Evolutionary conservation across 139 green algal species (phyloP), one percentile per base, ranked within the genome.

Genomic region (Chlorella ohadii): DNA sequence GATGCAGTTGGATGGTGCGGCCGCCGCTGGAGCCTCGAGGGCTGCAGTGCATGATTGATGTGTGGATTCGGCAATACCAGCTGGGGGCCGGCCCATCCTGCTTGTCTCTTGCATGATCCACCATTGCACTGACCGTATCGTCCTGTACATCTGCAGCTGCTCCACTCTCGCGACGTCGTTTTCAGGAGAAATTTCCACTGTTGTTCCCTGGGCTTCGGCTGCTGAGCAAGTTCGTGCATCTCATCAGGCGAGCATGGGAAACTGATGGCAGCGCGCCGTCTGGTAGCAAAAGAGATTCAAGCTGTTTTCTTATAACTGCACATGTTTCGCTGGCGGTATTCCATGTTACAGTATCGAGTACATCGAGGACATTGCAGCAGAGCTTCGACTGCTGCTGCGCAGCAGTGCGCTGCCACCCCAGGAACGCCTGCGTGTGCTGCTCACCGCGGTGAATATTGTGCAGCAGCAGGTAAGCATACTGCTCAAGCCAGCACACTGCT

Each of bases 351-450:
- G 88, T 33, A 87, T 98, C 31, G 93, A 96, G 41, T 98, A 96
- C 90, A 94, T 96, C 83, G 89, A 87, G 22, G 93, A 96, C 78
- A 77, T 96, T 20, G 84, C 94, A 70, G 81, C 81, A 22, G 87
- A 92, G 33, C 81, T 92, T 55, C 71, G 87, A 64, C 78, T 92
- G 83, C 84, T 97, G 44, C 81, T 94, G 56, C 72, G 74, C 2
- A 38, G 72, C 39, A 79, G 81, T 44, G 81, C 77, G 0, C 84
- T 97, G 73, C 93, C 94, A 1, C 77, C 94, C 12, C 44, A 79
- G n/a, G 76, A 92, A 76, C 92, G 93, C 16, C 76, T 97, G 79
- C 80, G 85, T 0, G 73, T 88, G 72, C 87, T 97, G 68, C 84
- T 94, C 38, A 93, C 92, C 0, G 89, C 87, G 0, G 80, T 86